A percentile compares a stretch with the other conserved stretches of the same genome.
Evolutionary conservation across 2,329 filamentous ascomycete genomes (phyloP).

Genomic region (Keithomyces neogunnii): DNA sequence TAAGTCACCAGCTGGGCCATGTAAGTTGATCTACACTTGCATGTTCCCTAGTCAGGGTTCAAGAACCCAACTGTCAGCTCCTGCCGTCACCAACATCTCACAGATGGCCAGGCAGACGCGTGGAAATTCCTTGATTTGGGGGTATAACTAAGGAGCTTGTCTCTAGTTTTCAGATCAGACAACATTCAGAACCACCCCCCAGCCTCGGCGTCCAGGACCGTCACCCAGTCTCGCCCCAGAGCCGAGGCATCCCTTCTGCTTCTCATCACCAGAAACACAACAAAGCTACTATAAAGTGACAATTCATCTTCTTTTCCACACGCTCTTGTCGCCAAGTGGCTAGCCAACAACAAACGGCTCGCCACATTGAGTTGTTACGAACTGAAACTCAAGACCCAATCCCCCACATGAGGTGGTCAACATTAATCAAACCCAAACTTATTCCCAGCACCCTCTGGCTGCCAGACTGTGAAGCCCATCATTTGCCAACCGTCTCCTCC

Average conservation of each 20-base stretch:
- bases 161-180: neutral
- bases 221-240: neutral
- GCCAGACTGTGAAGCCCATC: conserved; percentile 1
- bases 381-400: neutral
- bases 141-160: conserved; percentile 1
- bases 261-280: neutral
- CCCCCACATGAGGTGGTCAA: neutral
- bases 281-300: neutral
- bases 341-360: neutral
- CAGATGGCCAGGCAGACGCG: neutral
- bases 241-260: neutral
- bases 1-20: conserved; percentile 2
- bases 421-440: neutral
- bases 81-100: neutral
- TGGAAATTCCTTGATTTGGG: neutral
- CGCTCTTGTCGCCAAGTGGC: neutral
- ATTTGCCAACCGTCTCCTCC: neutral
- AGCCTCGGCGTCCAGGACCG: neutral
- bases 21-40: neutral
- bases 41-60: neutral
- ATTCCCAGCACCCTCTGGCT: neutral
- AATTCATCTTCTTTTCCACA: neutral
- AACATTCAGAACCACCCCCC: neutral
- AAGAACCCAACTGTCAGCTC: neutral
- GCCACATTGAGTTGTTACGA: neutral